Base-by-base conservation (phyloP, 2,329 filamentous ascomycete species). In the Penicillium thymicola region DNA sequence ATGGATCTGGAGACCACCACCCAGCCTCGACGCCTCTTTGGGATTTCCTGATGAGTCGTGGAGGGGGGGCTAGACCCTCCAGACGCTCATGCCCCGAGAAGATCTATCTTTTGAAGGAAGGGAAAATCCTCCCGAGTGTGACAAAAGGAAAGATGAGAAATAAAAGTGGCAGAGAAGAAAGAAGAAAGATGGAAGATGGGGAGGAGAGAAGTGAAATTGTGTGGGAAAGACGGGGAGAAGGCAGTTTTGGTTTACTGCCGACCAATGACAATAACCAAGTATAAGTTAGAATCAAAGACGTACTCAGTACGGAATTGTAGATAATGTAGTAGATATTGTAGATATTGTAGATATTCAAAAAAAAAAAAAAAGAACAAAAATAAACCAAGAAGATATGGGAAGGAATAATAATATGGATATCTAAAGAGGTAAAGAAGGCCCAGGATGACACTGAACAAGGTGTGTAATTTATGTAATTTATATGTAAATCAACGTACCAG, bases 1-100 rank as follows among this genome's bases (percentile, higher is more conserved):
- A 51, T 51, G 56, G 42, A 41, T 37, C 34, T 50, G 44, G 41
- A 38, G 40, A 54, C 56, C 56, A 59, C 51, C 45, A 55, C 50
- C 51, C 44, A 52, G 58, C 41, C 51, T 60, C 23, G 30, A 51
- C 49, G 38, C 49, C 49, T 45, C 49, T 50, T 50, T 51, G 25
- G 37, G 32, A 30, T 41, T 43, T 36, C 47, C 50, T 45, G 36
- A 49, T 52, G 32, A 48, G 58, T 59, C 60, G 58, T 59, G 49
- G 60, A 59, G 59, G 64, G 64, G 60, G 64, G 67, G 65, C 63
- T 67, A 70, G 67, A 70, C 68, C 67, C 65, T 70, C 67, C 64
- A 61, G 59, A 65, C 64, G 61, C 67, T 69, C 68, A 69, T 69
- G 65, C 65, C 65, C 67, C 62, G 61, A 60, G 38, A 56, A 45